A percentile compares a stretch with the other conserved stretches of the same genome.
Evolutionary conservation across 768 basidiomycete species (phyloP).

Genomic region (Phanerochaete sordida): DNA sequence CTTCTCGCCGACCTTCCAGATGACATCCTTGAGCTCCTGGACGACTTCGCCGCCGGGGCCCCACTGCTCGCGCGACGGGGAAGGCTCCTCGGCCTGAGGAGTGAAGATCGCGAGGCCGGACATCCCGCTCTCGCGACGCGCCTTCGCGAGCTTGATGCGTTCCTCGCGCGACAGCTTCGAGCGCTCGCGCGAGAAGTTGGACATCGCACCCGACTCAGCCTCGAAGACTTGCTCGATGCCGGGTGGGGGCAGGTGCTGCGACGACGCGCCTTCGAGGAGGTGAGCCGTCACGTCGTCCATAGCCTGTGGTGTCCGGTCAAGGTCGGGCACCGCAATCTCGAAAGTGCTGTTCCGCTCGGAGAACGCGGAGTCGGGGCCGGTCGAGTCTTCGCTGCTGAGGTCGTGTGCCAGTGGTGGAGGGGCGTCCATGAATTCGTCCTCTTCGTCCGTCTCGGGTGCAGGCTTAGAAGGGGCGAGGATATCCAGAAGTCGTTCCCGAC

Average conservation of each 20-base stretch:
- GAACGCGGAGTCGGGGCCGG: conserved; percentile 7
- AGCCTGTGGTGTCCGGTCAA: conserved; percentile 39
- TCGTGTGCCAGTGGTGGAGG: conserved; percentile 37
- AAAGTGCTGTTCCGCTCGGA: background rate
- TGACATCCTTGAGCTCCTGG: conserved; percentile 81
- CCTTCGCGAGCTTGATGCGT: conserved; percentile 59
- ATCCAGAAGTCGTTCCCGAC: conserved; percentile 59
- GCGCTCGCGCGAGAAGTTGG: conserved; percentile 48
- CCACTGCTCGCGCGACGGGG: conserved; percentile 43
- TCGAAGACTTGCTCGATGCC: conserved; percentile 87
- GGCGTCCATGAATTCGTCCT: conserved; percentile 26
- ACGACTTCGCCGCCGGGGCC: conserved; percentile 79
- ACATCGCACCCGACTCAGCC: conserved; percentile 44
- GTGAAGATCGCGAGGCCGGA: conserved; percentile 7
- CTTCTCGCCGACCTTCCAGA: conserved; percentile 79
- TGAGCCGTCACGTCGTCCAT: conserved; percentile 57
- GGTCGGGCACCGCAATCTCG: conserved; percentile 27
- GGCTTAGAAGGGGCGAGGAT: conserved; percentile 44
- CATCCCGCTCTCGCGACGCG: conserved; percentile 41
- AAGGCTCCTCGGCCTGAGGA: conserved; percentile 13
- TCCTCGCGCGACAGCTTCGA: conserved; percentile 73
- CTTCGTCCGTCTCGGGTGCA: conserved; percentile 34
- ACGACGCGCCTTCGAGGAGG: conserved; percentile 47
- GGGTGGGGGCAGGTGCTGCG: conserved; percentile 54
- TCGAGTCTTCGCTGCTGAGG: conserved; percentile 14